Evolutionary conservation across 352 stramenopile species (phyloP).

Genomic region (Phytopythium sindhum): DNA sequence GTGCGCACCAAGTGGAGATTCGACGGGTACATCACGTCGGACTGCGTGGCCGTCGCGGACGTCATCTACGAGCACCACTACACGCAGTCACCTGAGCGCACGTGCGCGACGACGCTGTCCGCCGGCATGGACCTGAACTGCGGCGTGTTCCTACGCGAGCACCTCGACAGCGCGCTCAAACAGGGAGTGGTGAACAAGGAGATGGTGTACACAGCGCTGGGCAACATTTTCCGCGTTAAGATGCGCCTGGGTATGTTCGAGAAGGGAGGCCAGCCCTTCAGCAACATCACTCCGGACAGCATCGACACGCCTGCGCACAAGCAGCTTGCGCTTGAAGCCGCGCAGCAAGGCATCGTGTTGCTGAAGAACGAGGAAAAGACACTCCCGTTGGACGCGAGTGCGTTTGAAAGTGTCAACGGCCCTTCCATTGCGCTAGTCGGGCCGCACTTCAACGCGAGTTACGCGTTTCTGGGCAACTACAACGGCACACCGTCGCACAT

Average conservation of each 20-base stretch:
- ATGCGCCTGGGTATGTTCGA: conserved; percentile 91
- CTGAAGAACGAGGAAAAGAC: conserved; percentile 80
- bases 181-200: conserved; percentile 55
- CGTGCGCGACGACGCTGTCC: conserved; percentile 52
- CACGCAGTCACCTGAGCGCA: conserved; percentile 58
- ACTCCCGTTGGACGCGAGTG: conserved; percentile 44
- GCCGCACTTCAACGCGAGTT: conserved; percentile 68
- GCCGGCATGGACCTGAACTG: conserved; percentile 87
- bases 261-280: conserved; percentile 57
- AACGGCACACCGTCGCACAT: conserved; percentile 61
- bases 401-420: conserved; percentile 14
- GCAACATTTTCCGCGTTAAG: conserved; percentile 79
- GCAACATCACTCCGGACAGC: conserved; percentile 36
- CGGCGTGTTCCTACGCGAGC: conserved; percentile 55
- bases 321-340: conserved; percentile 58
- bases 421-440: conserved; percentile 64
- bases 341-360: conserved; percentile 79
- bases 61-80: conserved; percentile 79
- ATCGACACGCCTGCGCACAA: conserved; percentile 58
- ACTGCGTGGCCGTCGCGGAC: conserved; percentile 88
- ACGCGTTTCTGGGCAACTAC: conserved; percentile 75
- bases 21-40: conserved; percentile 90
- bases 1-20: conserved; percentile 85
- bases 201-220: conserved; percentile 64
- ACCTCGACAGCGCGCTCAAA: conserved; percentile 61